Conservation (phyloP, 805 yeast species). For the Vanderwaltozyma polyspora region DNA sequence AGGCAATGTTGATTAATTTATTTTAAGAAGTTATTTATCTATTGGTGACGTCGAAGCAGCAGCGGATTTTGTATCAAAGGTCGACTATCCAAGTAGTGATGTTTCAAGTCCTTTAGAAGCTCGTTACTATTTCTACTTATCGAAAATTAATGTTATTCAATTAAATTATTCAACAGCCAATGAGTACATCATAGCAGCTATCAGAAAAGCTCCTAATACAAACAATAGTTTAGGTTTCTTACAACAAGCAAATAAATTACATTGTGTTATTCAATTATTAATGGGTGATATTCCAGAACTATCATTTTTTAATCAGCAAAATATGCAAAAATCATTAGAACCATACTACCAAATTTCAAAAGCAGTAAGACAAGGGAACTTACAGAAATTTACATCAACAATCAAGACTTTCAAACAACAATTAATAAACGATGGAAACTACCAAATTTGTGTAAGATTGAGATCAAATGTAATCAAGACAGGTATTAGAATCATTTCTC, state of each 20-base stretch:
- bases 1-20: slow-evolving; percentile 77
- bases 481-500: slow-evolving; percentile 85
- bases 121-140: slow-evolving; percentile 81
- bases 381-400: slow-evolving; percentile 65
- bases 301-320: slow-evolving; percentile 58
- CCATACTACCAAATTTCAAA: slow-evolving; percentile 83
- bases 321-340: slow-evolving; percentile 46
- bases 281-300: slow-evolving; percentile 96
- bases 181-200: slow-evolving; percentile 86
- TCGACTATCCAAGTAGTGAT: slow-evolving; percentile 66
- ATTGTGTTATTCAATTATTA: slow-evolving; percentile 76
- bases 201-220: slow-evolving; percentile 92
- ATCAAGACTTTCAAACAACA: slow-evolving; percentile 48
- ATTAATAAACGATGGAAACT: slow-evolving; percentile 68
- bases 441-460: slow-evolving; percentile 73
- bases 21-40: slow-evolving; percentile 68
- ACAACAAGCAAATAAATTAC: slow-evolving; percentile 81
- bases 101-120: slow-evolving; percentile 85
- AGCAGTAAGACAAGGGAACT: slow-evolving; percentile 88
- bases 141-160: slow-evolving; percentile 85
- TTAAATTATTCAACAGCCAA: slow-evolving; percentile 84
- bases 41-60: slow-evolving; percentile 81
- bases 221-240: slow-evolving; percentile 73
- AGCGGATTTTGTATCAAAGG: slow-evolving; percentile 75
- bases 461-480: slow-evolving; percentile 97